These are phyloP conservation scores for Geotrichum ghanense DNA, from an alignment of 805 yeast species.

Conservation along the genomic window DNA sequence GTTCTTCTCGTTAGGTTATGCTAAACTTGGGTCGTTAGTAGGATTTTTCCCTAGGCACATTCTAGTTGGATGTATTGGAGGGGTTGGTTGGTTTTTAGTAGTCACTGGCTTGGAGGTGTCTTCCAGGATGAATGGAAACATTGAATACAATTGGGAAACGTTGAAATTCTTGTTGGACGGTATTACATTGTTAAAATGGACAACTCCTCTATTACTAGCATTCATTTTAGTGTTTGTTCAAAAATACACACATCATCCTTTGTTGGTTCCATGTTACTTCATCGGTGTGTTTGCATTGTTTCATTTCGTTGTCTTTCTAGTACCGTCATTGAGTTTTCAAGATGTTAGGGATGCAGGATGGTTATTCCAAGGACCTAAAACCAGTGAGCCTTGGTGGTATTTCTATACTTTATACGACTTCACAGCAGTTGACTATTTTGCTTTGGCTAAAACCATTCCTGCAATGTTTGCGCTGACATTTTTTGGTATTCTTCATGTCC, in stretches of 20 bases:
- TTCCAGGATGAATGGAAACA: constrained; percentile 66
- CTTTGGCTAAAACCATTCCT: constrained; percentile 61
- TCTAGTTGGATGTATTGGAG: constrained; percentile 94
- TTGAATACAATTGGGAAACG: constrained; percentile 52
- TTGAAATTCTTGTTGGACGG: constrained; percentile 8
- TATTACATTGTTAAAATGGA: constrained; percentile 52
- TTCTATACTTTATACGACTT: constrained; percentile 70
- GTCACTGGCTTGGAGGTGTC: constrained; percentile 88
- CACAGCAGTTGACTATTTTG: constrained; percentile 60
- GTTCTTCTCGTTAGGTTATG: constrained; percentile 66
- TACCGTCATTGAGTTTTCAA: constrained; percentile 55
- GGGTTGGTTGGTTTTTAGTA: constrained; percentile 88
- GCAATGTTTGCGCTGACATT: constrained; percentile 93
- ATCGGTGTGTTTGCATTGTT: constrained; percentile 57
- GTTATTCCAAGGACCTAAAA: constrained; percentile 60
- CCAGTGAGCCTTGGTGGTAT: constrained; percentile 75
- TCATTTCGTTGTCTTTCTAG: constrained; percentile 52
- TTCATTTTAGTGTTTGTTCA: constrained; percentile 48
- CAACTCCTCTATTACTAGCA: constrained; percentile 57
- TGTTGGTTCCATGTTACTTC: constrained; percentile 73
- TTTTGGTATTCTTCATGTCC: constrained; percentile 92
- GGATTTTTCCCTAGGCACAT: constrained; percentile 96
- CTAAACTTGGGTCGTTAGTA: constrained; percentile 72
- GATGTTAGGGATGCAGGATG: constrained; percentile 66
- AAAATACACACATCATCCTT: constrained; percentile 51